Evolutionary conservation across 495 filamentous ascomycete genomes (phyloP).

Genomic region (Xylaria castorea): DNA sequence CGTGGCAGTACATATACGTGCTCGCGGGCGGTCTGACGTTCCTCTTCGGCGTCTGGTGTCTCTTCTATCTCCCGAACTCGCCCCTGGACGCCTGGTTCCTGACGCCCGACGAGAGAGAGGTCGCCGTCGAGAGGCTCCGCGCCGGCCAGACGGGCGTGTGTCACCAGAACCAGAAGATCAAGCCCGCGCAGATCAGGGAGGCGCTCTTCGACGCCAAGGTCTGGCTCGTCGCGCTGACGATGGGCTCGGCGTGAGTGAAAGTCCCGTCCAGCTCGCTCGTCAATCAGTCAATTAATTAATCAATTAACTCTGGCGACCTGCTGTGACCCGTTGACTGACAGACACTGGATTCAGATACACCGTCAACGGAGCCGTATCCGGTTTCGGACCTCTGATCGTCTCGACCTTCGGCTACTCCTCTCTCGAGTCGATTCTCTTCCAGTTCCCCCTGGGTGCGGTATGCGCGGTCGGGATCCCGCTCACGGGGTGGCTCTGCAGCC

Average conservation of each 20-base stretch:
- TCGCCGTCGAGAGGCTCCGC: slow-evolving; percentile 62
- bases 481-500: slow-evolving; percentile 65
- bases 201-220: slow-evolving; percentile 65
- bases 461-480: slow-evolving; percentile 69
- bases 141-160: slow-evolving; percentile 65
- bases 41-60: slow-evolving; percentile 66
- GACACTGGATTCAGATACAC: slow-evolving; percentile 53
- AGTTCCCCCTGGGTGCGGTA: slow-evolving; percentile 73
- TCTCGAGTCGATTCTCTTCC: slow-evolving; percentile 71
- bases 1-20: slow-evolving; percentile 76
- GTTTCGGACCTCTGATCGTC: slow-evolving; percentile 77
- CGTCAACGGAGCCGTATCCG: slow-evolving; percentile 77
- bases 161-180: slow-evolving; percentile 62
- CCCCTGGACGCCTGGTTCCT: slow-evolving; percentile 64
- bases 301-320: no score
- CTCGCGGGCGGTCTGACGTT: slow-evolving; percentile 69
- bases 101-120: slow-evolving; percentile 56
- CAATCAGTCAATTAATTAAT: no score
- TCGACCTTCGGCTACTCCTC: slow-evolving; percentile 73
- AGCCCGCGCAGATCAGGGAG: slow-evolving; percentile 64
- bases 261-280: neutral
- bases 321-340: neutral
- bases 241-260: slow-evolving; percentile 51
- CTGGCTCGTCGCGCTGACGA: slow-evolving; percentile 67
- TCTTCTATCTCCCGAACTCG: slow-evolving; percentile 63